phyloP scores from a whole-genome alignment of 2,329 filamentous ascomycete species.

The Dactylellina cionopaga region DNA sequence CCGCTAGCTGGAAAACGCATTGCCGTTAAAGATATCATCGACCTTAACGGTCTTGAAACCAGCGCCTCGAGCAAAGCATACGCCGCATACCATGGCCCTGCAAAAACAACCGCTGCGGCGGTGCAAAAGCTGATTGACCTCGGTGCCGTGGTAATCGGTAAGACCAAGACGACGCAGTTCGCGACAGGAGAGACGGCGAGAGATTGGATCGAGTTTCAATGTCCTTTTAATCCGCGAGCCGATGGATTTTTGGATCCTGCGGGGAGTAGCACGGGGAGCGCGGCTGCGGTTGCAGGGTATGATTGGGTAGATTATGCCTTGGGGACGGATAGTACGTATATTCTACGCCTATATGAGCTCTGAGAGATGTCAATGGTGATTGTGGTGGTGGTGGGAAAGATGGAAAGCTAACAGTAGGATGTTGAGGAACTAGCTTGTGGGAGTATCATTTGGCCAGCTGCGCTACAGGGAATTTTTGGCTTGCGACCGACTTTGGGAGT shows the following conservation, averaged over 20 bases:
- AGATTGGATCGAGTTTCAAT: slow-evolving; percentile 57
- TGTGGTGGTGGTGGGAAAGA: background rate
- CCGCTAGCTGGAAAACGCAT: slow-evolving; percentile 71
- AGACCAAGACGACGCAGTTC: slow-evolving; percentile 67
- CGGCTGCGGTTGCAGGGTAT: slow-evolving; percentile 57
- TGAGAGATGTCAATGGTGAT: background rate
- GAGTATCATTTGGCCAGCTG: slow-evolving; percentile 53
- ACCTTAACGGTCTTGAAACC: slow-evolving; percentile 69
- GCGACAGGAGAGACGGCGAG: slow-evolving; percentile 58
- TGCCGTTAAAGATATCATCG: slow-evolving; percentile 72
- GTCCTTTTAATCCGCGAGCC: slow-evolving; percentile 58
- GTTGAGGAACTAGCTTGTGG: slow-evolving; percentile 42
- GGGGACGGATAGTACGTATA: slow-evolving; percentile 48
- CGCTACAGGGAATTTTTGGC: slow-evolving; percentile 52
- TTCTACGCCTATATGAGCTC: background rate
- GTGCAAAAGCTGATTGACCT: slow-evolving; percentile 69
- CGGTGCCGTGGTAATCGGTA: slow-evolving; percentile 69
- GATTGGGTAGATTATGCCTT: slow-evolving; percentile 57
- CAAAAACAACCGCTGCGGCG: slow-evolving; percentile 64
- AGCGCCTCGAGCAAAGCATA: slow-evolving; percentile 70
- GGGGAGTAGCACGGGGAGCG: slow-evolving; percentile 57
- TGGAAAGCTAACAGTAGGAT: background rate
- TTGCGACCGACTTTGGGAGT: slow-evolving; percentile 48
- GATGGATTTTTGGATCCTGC: slow-evolving; percentile 58
- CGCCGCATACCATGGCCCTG: slow-evolving; percentile 65